Conservation (phyloP, 1,284 basidiomycete genomes). For the Trichosporon ovoides region DNA sequence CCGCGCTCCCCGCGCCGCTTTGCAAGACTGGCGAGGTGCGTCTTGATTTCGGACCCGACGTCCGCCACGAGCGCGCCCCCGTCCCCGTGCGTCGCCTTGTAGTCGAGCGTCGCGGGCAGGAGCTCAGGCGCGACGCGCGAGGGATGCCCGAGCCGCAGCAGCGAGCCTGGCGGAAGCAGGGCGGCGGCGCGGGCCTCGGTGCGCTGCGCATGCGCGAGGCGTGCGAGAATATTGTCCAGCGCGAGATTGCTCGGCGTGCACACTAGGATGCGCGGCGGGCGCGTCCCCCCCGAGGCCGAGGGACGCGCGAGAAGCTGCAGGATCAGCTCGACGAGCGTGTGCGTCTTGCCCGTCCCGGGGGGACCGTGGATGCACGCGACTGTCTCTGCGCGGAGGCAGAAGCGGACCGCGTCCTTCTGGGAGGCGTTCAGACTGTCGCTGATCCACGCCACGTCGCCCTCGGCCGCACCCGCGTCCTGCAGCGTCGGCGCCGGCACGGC, state of each 20-base stretch:
- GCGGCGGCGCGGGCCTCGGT: conserved; percentile 27
- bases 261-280: conserved; percentile 53
- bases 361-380: conserved; percentile 95
- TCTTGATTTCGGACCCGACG: conserved; percentile 75
- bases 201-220: conserved; percentile 51
- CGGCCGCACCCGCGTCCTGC: neutral
- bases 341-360: conserved; percentile 88
- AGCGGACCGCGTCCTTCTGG: conserved; percentile 65
- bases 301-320: conserved; percentile 63
- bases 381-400: conserved; percentile 53
- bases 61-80: conserved; percentile 73
- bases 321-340: conserved; percentile 84
- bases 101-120: conserved; percentile 77
- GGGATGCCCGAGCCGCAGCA: conserved; percentile 85
- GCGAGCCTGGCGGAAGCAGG: conserved; percentile 41
- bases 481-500: conserved; percentile 7
- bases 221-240: conserved; percentile 75
- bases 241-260: conserved; percentile 49
- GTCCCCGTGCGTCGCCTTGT: conserved; percentile 71
- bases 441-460: conserved; percentile 59
- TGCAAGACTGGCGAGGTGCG: conserved; percentile 60
- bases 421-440: conserved; percentile 72
- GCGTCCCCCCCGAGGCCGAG: conserved; percentile 26
- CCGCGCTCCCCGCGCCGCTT: conserved; percentile 73
- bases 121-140: conserved; percentile 80